Percentiles rank a stretch among this genome's conserved stretches.
Evolutionary conservation across 371 early-diverging fungal genomes (phyloP).

Genomic region (Mucor sp.): DNA sequence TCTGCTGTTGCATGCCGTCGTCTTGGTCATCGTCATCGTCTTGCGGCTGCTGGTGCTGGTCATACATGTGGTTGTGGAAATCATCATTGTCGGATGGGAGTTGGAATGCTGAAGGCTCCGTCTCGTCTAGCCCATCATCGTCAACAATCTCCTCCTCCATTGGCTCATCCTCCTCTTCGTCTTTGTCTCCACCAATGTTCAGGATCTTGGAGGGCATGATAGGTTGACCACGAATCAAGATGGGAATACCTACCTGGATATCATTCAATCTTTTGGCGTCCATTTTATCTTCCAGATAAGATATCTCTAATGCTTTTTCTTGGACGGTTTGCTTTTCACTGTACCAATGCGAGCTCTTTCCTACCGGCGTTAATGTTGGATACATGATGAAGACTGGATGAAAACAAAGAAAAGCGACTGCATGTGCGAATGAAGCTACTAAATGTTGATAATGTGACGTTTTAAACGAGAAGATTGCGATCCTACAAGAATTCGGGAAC

Average conservation of each 20-base stretch:
- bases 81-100: background rate
- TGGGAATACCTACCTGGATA: background rate
- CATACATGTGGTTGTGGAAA: background rate
- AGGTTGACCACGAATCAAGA: constrained; percentile 6
- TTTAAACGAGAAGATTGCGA: background rate
- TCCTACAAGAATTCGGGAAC: background rate
- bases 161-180: background rate
- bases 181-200: background rate
- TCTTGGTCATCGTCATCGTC: background rate
- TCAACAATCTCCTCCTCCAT: background rate
- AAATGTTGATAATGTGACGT: background rate
- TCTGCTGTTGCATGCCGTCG: background rate
- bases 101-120: background rate
- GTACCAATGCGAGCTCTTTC: constrained; percentile 11
- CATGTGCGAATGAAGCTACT: background rate
- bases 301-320: background rate
- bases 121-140: background rate
- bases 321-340: background rate
- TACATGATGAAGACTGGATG: background rate
- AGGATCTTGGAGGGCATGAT: background rate
- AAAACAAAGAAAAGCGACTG: background rate
- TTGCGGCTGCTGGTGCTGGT: background rate
- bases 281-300: background rate
- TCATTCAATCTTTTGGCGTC: background rate
- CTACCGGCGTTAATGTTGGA: background rate